phyloP scores from a whole-genome alignment of 495 filamentous ascomycete species.

The Lasiosphaeris hirsuta region DNA sequence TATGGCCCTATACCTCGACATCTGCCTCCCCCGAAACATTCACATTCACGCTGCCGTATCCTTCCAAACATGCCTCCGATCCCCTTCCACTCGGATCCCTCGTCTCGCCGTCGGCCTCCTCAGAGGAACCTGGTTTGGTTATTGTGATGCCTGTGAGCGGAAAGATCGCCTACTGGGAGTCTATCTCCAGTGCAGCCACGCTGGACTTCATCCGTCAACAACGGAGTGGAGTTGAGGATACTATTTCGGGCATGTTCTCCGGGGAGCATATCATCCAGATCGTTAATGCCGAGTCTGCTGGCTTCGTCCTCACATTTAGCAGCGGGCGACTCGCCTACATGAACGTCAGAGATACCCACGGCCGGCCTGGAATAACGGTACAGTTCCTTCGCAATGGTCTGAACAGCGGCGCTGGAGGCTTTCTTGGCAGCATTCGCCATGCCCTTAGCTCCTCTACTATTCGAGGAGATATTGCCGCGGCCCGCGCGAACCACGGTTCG shows the following conservation, averaged over 20 bases:
- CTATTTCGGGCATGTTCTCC: conserved; percentile 66
- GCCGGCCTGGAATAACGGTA: conserved; percentile 70
- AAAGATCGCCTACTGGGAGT: conserved; percentile 91
- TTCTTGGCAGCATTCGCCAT: conserved; percentile 74
- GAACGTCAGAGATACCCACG: conserved; percentile 77
- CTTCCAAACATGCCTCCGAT: conserved; percentile 59
- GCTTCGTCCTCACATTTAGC: conserved; percentile 78
- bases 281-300: conserved; percentile 74
- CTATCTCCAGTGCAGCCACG: conserved; percentile 75
- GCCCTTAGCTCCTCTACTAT: conserved; percentile 62
- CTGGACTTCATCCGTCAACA: conserved; percentile 72
- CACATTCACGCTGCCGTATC: conserved; percentile 69
- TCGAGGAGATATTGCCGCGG: conserved; percentile 73
- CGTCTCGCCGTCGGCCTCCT: conserved; percentile 67
- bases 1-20: conserved; percentile 80
- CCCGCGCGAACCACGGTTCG: conserved; percentile 62
- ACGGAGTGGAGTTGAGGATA: conserved; percentile 70
- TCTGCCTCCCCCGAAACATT: conserved; percentile 65
- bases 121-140: conserved; percentile 76
- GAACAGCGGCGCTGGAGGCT: conserved; percentile 49
- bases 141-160: conserved; percentile 78
- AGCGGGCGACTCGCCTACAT: conserved; percentile 82
- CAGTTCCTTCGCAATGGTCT: conserved; percentile 66
- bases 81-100: conserved; percentile 76
- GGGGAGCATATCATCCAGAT: conserved; percentile 76